Conservation (phyloP, 352 stramenopile genomes). For the Pythium angustatum region DNA sequence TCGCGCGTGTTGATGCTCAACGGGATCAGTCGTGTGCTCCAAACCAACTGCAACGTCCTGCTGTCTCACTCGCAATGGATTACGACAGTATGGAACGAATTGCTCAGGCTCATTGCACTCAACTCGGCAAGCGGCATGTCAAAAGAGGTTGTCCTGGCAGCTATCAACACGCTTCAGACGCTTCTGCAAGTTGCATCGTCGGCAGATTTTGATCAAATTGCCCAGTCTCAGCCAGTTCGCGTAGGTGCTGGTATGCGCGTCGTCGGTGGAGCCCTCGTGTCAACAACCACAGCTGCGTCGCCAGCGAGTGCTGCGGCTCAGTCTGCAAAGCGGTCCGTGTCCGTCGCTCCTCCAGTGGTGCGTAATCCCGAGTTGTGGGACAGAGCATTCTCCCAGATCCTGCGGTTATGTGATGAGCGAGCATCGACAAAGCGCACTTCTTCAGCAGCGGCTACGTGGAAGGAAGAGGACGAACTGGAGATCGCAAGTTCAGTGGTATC, state of each 20-base stretch:
- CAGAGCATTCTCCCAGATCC: constrained; percentile 60
- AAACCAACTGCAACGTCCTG: constrained; percentile 77
- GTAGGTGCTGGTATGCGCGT: constrained; percentile 89
- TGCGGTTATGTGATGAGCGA: constrained; percentile 55
- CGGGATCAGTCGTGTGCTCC: constrained; percentile 93
- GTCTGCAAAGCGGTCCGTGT: constrained; percentile 18
- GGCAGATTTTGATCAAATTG: constrained; percentile 71
- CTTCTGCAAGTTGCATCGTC: constrained; percentile 79
- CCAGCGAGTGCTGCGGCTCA: constrained; percentile 12
- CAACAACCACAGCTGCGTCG: constrained; percentile 33
- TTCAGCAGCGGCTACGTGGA: constrained; percentile 25
- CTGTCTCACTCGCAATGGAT: constrained; percentile 66
- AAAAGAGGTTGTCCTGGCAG: constrained; percentile 78
- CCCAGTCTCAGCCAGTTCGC: constrained; percentile 71
- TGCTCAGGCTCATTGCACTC: constrained; percentile 61
- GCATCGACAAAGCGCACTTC: constrained; percentile 5
- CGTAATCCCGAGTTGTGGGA: constrained; percentile 69
- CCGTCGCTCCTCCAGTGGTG: constrained; percentile 26
- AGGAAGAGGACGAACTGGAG: constrained; percentile 80
- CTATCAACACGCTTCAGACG: constrained; percentile 77
- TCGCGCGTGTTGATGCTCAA: constrained; percentile 94
- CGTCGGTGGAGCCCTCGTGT: constrained; percentile 81
- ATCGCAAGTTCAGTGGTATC: constrained; percentile 76
- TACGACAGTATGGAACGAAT: constrained; percentile 53
- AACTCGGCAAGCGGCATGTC: constrained; percentile 56